phyloP scores from a whole-genome alignment of 2,329 filamentous ascomycete species.

The Trichoderma koningii region DNA sequence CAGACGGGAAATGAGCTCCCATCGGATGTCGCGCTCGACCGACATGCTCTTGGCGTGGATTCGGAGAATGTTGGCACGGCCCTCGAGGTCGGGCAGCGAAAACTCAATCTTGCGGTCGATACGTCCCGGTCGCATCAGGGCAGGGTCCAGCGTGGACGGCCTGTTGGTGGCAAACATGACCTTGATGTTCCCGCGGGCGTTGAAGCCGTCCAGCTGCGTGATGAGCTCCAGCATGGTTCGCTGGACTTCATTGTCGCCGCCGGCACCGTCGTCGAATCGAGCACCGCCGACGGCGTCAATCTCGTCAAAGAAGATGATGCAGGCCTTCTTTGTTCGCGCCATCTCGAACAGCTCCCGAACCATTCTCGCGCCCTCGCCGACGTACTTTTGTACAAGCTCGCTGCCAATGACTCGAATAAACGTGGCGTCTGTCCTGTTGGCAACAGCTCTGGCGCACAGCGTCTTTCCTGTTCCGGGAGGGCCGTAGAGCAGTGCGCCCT shows the following conservation, averaged over 20 bases:
- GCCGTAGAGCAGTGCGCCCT: conserved; percentile 94
- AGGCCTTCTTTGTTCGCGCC: conserved; percentile 98
- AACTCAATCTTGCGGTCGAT: conserved; percentile 99
- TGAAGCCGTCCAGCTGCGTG: conserved; percentile 94
- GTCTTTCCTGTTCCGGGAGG: conserved; percentile 99
- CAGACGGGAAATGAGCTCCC: conserved; percentile 95
- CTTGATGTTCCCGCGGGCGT: conserved; percentile 96
- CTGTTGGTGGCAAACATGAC: conserved; percentile 99
- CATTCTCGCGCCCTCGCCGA: conserved; percentile 97
- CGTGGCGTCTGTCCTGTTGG: conserved; percentile 96
- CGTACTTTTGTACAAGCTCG: conserved; percentile 98
- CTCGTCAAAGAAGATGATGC: conserved; percentile 97
- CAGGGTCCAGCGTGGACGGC: conserved; percentile 93
- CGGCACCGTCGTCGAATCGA: conserved; percentile 93
- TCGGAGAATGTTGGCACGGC: conserved; percentile 92
- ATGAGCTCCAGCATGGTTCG: conserved; percentile 98
- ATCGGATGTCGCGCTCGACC: conserved; percentile 96
- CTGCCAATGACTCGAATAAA: conserved; percentile 99
- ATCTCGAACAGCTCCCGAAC: conserved; percentile 98
- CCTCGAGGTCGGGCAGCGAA: conserved; percentile 93
- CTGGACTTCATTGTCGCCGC: conserved; percentile 96
- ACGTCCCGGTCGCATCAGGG: conserved; percentile 93
- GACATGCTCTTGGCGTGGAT: conserved; percentile 99
- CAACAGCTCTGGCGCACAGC: conserved; percentile 93
- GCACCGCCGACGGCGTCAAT: conserved; percentile 95